These are phyloP conservation scores for Myxozyma neotropica DNA, from an alignment of 805 yeast genomes.

Conservation along the genomic window DNA sequence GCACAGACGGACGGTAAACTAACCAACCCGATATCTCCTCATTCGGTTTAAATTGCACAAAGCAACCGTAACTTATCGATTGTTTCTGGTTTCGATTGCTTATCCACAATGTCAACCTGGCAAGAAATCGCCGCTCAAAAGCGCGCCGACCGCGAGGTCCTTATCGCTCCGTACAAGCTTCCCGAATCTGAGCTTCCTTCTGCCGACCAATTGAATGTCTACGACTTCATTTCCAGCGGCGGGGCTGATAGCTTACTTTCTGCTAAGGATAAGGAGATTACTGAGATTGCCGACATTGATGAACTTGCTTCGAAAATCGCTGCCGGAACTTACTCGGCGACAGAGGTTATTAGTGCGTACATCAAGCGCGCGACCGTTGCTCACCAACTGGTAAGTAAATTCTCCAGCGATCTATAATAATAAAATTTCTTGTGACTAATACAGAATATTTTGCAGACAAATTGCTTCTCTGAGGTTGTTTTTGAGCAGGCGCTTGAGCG, in stretches of 20 bases:
- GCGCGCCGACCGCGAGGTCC: conserved; percentile 33
- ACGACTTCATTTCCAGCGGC: conserved; percentile 31
- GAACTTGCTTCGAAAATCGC: conserved; percentile 32
- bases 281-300: conserved; percentile 33
- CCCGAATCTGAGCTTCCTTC: conserved; percentile 34
- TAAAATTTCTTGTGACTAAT: too few relatives aligned
- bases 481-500: conserved; percentile 59
- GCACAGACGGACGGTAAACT: too few relatives aligned
- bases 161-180: conserved; percentile 36
- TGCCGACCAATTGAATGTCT: conserved; percentile 32
- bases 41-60: not conserved
- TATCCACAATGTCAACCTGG: conserved; percentile 32
- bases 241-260: conserved; percentile 33
- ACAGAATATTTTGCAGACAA: conserved; percentile 31
- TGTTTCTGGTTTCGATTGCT: not conserved
- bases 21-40: too few relatives aligned
- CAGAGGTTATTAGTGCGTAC: conserved; percentile 52
- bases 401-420: too few relatives aligned
- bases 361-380: conserved; percentile 36
- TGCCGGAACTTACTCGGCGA: conserved; percentile 46
- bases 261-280: conserved; percentile 37
- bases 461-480: conserved; percentile 47
- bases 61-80: not conserved
- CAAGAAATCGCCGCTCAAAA: conserved; percentile 34
- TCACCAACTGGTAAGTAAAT: conserved; percentile 26